Evolutionary conservation across 768 basidiomycete genomes (phyloP).

Genomic region (Chlorophyllum brunneum): DNA sequence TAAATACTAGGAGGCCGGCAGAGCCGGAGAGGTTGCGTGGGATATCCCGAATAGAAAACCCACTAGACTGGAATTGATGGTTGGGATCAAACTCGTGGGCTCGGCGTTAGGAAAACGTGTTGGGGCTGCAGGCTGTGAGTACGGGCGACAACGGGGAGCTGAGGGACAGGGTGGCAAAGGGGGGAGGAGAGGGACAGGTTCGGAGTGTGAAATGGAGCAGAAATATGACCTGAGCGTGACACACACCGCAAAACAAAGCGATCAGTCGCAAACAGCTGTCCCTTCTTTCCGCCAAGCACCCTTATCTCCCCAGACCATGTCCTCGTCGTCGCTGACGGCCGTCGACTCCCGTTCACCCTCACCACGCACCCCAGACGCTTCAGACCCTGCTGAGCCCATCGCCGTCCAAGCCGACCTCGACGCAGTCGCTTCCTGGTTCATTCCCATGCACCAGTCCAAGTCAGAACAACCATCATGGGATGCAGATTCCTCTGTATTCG

Average conservation of each 20-base stretch:
- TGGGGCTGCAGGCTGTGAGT: background rate
- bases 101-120: background rate
- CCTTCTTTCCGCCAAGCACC: too few relatives aligned
- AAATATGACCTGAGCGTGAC: too few relatives aligned
- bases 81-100: too few relatives aligned
- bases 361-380: conserved; percentile 63
- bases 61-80: too few relatives aligned
- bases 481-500: conserved; percentile 32
- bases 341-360: conserved; percentile 68
- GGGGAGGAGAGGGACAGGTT: background rate
- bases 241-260: too few relatives aligned
- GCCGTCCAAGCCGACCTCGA: conserved; percentile 48
- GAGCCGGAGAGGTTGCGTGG: too few relatives aligned
- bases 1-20: too few relatives aligned
- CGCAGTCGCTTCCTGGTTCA: conserved; percentile 55
- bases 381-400: conserved; percentile 48
- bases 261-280: too few relatives aligned
- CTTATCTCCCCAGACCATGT: conserved; percentile 46
- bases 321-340: conserved; percentile 53
- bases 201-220: too few relatives aligned
- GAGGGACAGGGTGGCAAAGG: background rate
- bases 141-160: too few relatives aligned
- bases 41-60: too few relatives aligned
- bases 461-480: conserved; percentile 41
- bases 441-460: conserved; percentile 40